Percentiles rank a stretch among this genome's conserved stretches.
Evolutionary conservation across 805 yeast genomes (phyloP).

Genomic region (Candida pini): DNA sequence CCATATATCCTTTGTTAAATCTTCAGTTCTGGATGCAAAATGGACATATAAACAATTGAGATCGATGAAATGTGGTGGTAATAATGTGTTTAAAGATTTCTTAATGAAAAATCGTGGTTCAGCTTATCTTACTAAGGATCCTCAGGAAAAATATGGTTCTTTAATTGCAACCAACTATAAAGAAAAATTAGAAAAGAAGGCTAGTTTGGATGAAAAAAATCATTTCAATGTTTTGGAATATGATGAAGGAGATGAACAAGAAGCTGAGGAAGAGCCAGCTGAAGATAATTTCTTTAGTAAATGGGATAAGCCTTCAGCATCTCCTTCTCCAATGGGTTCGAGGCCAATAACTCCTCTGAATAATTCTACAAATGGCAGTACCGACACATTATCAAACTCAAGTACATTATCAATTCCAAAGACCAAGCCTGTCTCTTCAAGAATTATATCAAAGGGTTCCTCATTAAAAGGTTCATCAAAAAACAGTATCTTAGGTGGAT

Average conservation of each 20-base stretch:
- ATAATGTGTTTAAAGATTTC: conserved; percentile 77
- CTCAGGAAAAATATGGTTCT: conserved; percentile 74
- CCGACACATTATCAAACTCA: conserved; percentile 16
- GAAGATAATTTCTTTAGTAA: conserved; percentile 86
- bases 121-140: conserved; percentile 58
- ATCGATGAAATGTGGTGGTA: conserved; percentile 91
- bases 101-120: conserved; percentile 84
- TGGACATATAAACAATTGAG: conserved; percentile 91
- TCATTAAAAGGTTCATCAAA: conserved; percentile 15
- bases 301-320: conserved; percentile 78
- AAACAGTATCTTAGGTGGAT: conserved; percentile 33
- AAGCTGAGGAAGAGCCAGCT: conserved; percentile 47
- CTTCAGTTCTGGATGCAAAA: conserved; percentile 77
- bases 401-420: conserved; percentile 18
- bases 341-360: conserved; percentile 37
- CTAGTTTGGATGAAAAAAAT: conserved; percentile 56
- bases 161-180: conserved; percentile 76
- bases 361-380: conserved; percentile 4
- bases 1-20: conserved; percentile 91
- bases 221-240: conserved; percentile 73
- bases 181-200: conserved; percentile 68
- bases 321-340: conserved; percentile 42
- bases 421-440: conserved; percentile 26
- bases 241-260: conserved; percentile 37
- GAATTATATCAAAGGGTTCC: conserved; percentile 26